Evolutionary conservation across 441 rosid species (phyloP), one percentile per base, ranked within the genome.

Genomic region (Sinapis alba): DNA sequence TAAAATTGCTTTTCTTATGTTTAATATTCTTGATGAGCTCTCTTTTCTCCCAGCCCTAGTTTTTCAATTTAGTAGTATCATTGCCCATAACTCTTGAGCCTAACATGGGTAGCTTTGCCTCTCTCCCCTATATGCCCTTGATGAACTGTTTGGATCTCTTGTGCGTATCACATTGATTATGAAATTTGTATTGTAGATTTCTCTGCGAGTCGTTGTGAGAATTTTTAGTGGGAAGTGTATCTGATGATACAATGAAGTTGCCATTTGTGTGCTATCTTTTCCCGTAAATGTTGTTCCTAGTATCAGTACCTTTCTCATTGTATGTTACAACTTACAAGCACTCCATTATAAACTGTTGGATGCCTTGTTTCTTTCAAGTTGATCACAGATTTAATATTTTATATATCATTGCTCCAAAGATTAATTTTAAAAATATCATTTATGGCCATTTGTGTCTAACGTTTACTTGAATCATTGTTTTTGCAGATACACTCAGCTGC

Each of bases 401-500:
- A 53, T 50, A 13, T 36, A 16, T 26, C 26, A 57, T 34, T 65
- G 32, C 23, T 45, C 62, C 23, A 15, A 56, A 69, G 59, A 45
- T 64, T 12, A 12, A 28, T 5, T 20, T 45, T 59, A 19, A 21
- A 53, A 54, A 12, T 27, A 21, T 30, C 45, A 6, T 59, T 19
- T 36, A 36, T 60, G 50, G 34, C 18, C 1, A 65, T 15, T 26
- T 54, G 30, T 28, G 32, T 73, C 57, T 78, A 73, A 78, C 53
- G 12, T 30, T 36, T 36, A 4, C 36, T 75, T 60, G 32, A 36
- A 79, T 64, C 3, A 2, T 50, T 69, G 68, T 51, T 69, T 77
- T 78, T 50, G 60, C 92, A 95, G 99, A 84, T 93, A 62, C 98
- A 93, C 81, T 86, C 98, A 27, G 98, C 98, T 78, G 96, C 98